Base-by-base conservation (phyloP, 2,329 filamentous ascomycete species). In the Aureobasidium zeae region DNA sequence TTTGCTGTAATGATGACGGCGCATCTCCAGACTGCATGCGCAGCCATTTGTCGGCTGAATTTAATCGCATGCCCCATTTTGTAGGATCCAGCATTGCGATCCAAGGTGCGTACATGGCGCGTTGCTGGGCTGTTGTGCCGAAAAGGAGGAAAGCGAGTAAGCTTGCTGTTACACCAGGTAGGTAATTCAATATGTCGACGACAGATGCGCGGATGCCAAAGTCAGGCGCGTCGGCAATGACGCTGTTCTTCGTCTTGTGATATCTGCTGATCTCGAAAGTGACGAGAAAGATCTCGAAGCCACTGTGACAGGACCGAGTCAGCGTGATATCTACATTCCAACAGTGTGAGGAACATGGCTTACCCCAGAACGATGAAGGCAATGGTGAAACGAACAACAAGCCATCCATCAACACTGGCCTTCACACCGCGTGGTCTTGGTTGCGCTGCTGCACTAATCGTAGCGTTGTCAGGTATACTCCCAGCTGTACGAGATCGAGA, bases 321-420 rank as follows among this genome's bases (percentile, higher is more conserved):
- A 35, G 24, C 19, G 3, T 6, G 5, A n/a, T 16, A 7, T 5
- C 2, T 24, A 2, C 2, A 17, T 2, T 5, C 3, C 2, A n/a
- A n/a, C n/a, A n/a, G n/a, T 19, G 4, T 4, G 5, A 8, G 10
- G 20, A 12, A 4, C 6, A 5, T 26, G 7, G n/a, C 25, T 36
- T n/a, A 48, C 46, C 39, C 32, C 8, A 50, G 19, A 4, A 48
- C 44, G 22, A 50, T 8, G 17, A 51, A 53, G 15, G 48, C 47
- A 19, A 51, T 39, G 3, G 34, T 34, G 36, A 53, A 53, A 22
- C 51, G 48, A 17, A 51, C 19, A 6, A 53, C 32, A 11, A 53
- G 46, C 49, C 49, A 51, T 16, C 34, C 34, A 11, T 50, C 48
- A 13, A 49, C 41, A 10, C 36, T 30, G 2, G 43, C 26, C 20